Conservation (phyloP, 306 rosid species). For the Quercus aquifolioides region DNA sequence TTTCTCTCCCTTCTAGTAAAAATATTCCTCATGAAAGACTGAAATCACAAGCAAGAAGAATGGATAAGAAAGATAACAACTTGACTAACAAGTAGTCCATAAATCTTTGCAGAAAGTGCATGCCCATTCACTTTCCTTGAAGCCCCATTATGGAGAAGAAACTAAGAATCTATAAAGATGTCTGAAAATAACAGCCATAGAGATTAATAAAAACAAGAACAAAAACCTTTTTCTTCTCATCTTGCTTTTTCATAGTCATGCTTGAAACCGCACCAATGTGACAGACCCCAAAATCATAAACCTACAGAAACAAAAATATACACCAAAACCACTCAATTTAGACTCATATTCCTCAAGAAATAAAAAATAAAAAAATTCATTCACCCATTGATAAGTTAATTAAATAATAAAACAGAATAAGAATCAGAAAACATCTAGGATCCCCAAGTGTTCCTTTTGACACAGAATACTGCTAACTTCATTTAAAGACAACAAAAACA, state of each 20-base stretch:
- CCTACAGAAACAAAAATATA: conserved; percentile 20
- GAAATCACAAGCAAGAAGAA: conserved; percentile 33
- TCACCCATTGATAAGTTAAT: background rate
- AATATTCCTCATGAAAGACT: conserved; percentile 70
- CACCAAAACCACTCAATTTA: background rate
- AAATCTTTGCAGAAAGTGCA: background rate
- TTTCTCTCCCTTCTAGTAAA: conserved; percentile 60
- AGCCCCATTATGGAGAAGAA: background rate
- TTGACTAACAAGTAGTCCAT: background rate
- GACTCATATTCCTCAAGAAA: background rate
- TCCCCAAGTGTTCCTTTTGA: background rate
- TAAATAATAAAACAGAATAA: background rate
- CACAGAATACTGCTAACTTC: background rate
- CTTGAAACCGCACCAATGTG: conserved; percentile 22
- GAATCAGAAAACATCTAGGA: background rate
- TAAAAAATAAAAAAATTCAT: background rate
- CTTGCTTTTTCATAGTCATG: conserved; percentile 37
- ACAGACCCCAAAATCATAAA: conserved; percentile 25
- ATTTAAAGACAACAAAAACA: background rate
- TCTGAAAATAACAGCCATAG: background rate
- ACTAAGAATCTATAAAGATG: background rate
- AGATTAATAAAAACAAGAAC: background rate
- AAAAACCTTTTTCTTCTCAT: conserved; percentile 41
- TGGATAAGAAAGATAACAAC: background rate
- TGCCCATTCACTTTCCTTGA: background rate